Percentiles rank a stretch among this genome's conserved stretches.
These are phyloP conservation scores for Schizochytrium sp. DNA, from an alignment of 108 stramenopile genomes.

Conservation along the genomic window DNA sequence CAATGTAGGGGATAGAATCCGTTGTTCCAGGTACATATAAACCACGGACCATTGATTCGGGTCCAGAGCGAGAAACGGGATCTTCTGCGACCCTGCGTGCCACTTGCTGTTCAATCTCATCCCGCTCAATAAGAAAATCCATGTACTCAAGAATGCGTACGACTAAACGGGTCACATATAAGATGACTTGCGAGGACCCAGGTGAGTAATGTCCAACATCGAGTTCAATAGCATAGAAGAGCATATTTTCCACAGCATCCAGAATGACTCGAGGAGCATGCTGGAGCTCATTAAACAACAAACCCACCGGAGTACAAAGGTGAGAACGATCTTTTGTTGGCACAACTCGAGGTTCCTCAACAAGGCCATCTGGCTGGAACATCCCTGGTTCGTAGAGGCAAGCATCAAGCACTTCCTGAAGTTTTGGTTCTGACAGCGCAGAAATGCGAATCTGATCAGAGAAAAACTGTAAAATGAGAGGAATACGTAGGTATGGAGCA, in stretches of 20 bases:
- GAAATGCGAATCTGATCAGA: slow-evolving; percentile 88
- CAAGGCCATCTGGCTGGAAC: slow-evolving; percentile 85
- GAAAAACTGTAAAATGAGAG: slow-evolving; percentile 93
- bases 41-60: neutral
- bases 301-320: slow-evolving; percentile 89
- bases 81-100: neutral
- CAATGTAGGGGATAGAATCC: neutral
- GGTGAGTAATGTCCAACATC: slow-evolving; percentile 73
- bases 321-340: slow-evolving; percentile 61
- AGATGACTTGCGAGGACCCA: slow-evolving; percentile 77
- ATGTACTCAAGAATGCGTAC: slow-evolving; percentile 92
- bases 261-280: slow-evolving; percentile 89
- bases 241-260: slow-evolving; percentile 86
- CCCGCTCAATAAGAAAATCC: slow-evolving; percentile 83
- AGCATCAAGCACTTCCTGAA: slow-evolving; percentile 93
- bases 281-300: slow-evolving; percentile 93
- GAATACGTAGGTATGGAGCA: slow-evolving; percentile 94
- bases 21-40: slow-evolving; percentile 15
- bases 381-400: slow-evolving; percentile 93
- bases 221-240: slow-evolving; percentile 92
- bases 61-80: too few relatives aligned
- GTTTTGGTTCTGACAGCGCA: slow-evolving; percentile 85
- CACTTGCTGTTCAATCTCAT: neutral
- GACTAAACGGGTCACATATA: slow-evolving; percentile 92
- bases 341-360: slow-evolving; percentile 44